Evolutionary conservation across 129 eudicot species (phyloP).

Genomic region (Logfia minima): DNA sequence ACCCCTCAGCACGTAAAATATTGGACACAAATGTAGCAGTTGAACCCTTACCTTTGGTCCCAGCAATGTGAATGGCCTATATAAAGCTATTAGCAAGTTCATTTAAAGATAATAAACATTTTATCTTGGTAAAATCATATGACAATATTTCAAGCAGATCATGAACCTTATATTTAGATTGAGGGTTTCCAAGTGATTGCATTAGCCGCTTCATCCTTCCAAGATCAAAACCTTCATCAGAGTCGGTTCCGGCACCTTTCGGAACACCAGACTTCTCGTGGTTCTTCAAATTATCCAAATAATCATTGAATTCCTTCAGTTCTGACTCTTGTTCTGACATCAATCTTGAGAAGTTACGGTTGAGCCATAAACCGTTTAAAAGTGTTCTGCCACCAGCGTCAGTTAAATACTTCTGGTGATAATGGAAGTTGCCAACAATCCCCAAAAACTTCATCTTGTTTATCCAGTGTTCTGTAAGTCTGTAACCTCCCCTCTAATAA

Average conservation of each 20-base stretch:
- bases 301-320: constrained; percentile 55
- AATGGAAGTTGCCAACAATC: neutral
- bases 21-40: constrained; percentile 86
- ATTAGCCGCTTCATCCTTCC: constrained; percentile 82
- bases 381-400: constrained; percentile 1
- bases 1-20: constrained; percentile 79
- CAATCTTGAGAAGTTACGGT: constrained; percentile 37
- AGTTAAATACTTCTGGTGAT: constrained; percentile 10
- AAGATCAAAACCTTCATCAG: constrained; percentile 86
- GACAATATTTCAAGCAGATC: neutral
- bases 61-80: constrained; percentile 87
- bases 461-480: neutral
- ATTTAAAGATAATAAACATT: neutral
- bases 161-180: constrained; percentile 52
- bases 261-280: constrained; percentile 93
- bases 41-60: constrained; percentile 99
- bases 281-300: constrained; percentile 72
- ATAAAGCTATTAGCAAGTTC: neutral
- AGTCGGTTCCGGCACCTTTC: constrained; percentile 81
- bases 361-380: constrained; percentile 19
- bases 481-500: neutral
- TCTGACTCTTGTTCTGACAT: constrained; percentile 45
- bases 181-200: constrained; percentile 81
- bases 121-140: neutral
- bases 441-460: constrained; percentile 26